Conservation (phyloP, 345 rosid genomes). For the Hypericum androsaemum region DNA sequence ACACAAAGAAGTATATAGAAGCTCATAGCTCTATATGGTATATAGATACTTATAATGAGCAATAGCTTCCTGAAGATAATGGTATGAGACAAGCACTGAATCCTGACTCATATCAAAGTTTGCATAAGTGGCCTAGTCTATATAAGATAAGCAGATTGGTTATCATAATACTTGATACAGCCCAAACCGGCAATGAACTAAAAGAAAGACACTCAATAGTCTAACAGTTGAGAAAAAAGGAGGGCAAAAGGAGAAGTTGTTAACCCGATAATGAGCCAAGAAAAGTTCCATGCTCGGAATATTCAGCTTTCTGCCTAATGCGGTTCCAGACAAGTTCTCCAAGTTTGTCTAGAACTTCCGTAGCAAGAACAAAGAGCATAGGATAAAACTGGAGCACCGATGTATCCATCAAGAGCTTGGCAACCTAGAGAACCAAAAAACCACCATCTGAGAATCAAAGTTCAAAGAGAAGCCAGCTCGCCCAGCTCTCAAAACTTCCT, state of each 20-base stretch:
- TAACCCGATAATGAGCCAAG: constrained; percentile 51
- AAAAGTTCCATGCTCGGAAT: constrained; percentile 47
- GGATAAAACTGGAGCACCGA: constrained; percentile 85
- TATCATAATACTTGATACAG: too few relatives aligned
- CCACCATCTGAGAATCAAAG: constrained; percentile 1
- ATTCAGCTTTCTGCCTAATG: constrained; percentile 70
- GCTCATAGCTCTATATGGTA: too few relatives aligned
- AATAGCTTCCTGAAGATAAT: too few relatives aligned
- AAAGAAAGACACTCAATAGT: constrained; percentile 1
- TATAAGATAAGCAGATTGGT: too few relatives aligned
- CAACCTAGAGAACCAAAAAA: constrained; percentile 46
- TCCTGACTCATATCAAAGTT: too few relatives aligned
- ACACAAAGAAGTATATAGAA: too few relatives aligned
- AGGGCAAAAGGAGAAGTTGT: constrained; percentile 8
- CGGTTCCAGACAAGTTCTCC: constrained; percentile 95
- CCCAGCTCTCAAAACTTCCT: background rate
- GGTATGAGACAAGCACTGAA: too few relatives aligned
- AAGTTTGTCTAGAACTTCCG: constrained; percentile 77
- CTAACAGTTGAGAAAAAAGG: background rate
- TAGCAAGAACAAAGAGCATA: constrained; percentile 70
- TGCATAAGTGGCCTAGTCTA: too few relatives aligned
- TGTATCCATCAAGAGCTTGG: constrained; percentile 86
- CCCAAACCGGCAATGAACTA: background rate
- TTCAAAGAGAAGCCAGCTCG: background rate
- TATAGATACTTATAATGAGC: too few relatives aligned